Conservation (phyloP, 1,284 basidiomycete genomes). For the Bondarzewia mesenterica region DNA sequence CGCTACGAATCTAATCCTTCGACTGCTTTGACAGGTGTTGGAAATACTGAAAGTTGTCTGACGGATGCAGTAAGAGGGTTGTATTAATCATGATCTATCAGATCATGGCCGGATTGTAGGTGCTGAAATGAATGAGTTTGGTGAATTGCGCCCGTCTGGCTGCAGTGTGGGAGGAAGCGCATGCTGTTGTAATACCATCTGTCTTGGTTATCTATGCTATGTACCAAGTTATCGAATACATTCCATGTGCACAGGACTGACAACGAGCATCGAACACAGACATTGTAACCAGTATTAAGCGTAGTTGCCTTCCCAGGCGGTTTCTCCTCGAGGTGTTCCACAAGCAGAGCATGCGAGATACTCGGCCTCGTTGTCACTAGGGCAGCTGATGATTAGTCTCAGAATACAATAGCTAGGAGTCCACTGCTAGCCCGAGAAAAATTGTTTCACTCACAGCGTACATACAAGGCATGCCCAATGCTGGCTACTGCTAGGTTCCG, state of each 20-base stretch:
- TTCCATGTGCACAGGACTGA: no score
- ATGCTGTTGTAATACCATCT: not conserved
- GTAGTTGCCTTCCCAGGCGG: constrained; percentile 11
- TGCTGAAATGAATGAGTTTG: no score
- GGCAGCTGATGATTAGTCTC: no score
- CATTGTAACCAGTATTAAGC: constrained; percentile 3
- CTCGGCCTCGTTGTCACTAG: constrained; percentile 37
- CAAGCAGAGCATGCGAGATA: constrained; percentile 49
- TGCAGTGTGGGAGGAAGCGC: not conserved
- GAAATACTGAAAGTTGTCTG: constrained; percentile 12
- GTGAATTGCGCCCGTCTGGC: not conserved
- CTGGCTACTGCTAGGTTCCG: not conserved
- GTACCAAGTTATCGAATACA: no score
- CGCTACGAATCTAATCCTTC: not conserved
- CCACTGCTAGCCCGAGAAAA: no score
- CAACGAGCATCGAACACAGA: no score
- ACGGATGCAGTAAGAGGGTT: no score
- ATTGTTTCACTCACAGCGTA: constrained; percentile 38
- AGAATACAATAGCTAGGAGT: no score
- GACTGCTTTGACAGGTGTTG: constrained; percentile 19
- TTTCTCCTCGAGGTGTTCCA: constrained; percentile 26
- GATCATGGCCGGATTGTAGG: no score
- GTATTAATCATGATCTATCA: no score
- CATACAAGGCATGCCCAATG: constrained; percentile 45
- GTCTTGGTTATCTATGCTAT: no score